phyloP scores from a whole-genome alignment of 768 basidiomycete species.

The Leccinum uliginosum region DNA sequence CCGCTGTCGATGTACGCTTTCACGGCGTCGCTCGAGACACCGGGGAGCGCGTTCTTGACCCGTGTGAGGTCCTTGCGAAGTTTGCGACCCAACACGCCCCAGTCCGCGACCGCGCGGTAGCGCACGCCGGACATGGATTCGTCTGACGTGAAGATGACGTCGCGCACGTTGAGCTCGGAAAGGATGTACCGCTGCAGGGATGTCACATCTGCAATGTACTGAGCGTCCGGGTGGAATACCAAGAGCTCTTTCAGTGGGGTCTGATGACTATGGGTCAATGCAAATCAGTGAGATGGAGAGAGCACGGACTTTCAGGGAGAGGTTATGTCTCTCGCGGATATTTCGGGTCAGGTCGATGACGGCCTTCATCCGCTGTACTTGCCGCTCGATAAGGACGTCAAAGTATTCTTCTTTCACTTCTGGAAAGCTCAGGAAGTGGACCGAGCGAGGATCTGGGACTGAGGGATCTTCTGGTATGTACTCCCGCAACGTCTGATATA shows the following conservation, averaged over 20 bases:
- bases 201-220: slow-evolving; percentile 82
- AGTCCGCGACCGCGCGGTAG: slow-evolving; percentile 92
- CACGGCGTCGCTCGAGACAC: slow-evolving; percentile 75
- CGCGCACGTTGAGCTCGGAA: slow-evolving; percentile 93
- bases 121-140: slow-evolving; percentile 82
- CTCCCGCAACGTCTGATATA: slow-evolving; percentile 86
- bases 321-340: slow-evolving; percentile 79
- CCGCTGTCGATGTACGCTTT: slow-evolving; percentile 73
- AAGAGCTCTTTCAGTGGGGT: slow-evolving; percentile 89
- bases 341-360: slow-evolving; percentile 91
- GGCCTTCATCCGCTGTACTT: slow-evolving; percentile 91
- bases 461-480: slow-evolving; percentile 76
- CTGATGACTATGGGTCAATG: slow-evolving; percentile 35
- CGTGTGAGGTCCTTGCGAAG: slow-evolving; percentile 87
- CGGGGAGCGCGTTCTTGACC: slow-evolving; percentile 84
- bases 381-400: slow-evolving; percentile 87
- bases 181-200: slow-evolving; percentile 84
- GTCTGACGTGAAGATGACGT: slow-evolving; percentile 84
- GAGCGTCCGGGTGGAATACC: slow-evolving; percentile 84
- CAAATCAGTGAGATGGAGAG: not conserved
- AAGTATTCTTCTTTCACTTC: slow-evolving; percentile 93
- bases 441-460: slow-evolving; percentile 77
- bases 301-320: slow-evolving; percentile 80
- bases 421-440: slow-evolving; percentile 96
- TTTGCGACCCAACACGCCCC: slow-evolving; percentile 90